Evolutionary conservation across 306 rosid species (phyloP).

Genomic region (Aeschynomene evenia): DNA sequence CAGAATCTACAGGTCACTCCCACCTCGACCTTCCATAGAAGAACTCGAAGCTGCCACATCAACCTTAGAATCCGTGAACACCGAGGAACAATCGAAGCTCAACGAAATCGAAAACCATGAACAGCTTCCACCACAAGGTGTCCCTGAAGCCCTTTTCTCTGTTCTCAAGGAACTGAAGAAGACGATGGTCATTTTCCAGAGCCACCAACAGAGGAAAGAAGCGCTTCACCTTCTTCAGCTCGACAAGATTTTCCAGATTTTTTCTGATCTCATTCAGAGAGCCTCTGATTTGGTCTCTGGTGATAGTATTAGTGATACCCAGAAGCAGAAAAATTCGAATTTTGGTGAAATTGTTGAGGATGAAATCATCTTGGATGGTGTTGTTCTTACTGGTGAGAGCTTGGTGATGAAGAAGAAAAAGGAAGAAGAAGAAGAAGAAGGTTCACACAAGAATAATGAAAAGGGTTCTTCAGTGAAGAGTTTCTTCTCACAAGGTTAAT

Average conservation of each 20-base stretch:
- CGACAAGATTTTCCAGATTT: slow-evolving; percentile 58
- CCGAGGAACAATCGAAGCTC: slow-evolving; percentile 61
- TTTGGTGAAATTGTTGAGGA: slow-evolving; percentile 32
- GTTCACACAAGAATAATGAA: no score
- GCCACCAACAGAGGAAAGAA: slow-evolving; percentile 61
- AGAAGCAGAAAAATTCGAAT: slow-evolving; percentile 19
- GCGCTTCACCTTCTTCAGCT: slow-evolving; percentile 57
- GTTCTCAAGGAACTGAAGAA: slow-evolving; percentile 57
- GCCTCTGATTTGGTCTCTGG: slow-evolving; percentile 70
- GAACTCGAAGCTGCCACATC: slow-evolving; percentile 78
- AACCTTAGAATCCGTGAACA: slow-evolving; percentile 54
- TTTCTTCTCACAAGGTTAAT: slow-evolving; percentile 47
- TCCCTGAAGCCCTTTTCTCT: slow-evolving; percentile 63
- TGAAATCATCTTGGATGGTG: not conserved
- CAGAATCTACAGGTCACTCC: slow-evolving; percentile 62
- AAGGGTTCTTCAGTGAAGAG: slow-evolving; percentile 39
- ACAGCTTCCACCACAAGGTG: slow-evolving; percentile 38
- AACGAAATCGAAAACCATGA: slow-evolving; percentile 52
- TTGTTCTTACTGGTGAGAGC: slow-evolving; percentile 36
- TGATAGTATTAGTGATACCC: slow-evolving; percentile 20
- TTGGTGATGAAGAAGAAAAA: slow-evolving; percentile 34
- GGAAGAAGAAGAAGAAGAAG: slow-evolving; percentile 35
- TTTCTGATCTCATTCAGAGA: slow-evolving; percentile 73
- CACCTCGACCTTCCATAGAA: slow-evolving; percentile 74
- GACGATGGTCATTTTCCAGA: slow-evolving; percentile 54